Evolutionary conservation across 208 protist genomes (phyloP), one percentile per base, ranked within the genome.

Genomic region (Leishmania gerbilli): DNA sequence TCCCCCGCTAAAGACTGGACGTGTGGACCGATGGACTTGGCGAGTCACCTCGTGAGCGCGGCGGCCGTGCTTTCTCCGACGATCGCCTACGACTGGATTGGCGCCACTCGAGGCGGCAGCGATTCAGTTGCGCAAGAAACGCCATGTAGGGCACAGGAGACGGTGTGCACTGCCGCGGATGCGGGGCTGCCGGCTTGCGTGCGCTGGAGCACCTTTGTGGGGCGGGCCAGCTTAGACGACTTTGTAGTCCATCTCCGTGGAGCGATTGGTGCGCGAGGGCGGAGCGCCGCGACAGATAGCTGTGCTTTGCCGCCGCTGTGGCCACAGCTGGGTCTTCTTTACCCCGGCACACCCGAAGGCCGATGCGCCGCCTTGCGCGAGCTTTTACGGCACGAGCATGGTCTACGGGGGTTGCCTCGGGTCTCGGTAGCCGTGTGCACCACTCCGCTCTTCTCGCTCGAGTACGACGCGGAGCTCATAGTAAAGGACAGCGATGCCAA

Each of bases 71-170:
- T 86, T 17, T 82, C 82, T 2, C 74, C 78, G 5, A 67, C 82
- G 40, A 40, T 86, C 24, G 82, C 82, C 37, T 53, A 76, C 78
- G 72, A 86, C 65, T 86, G 77, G 82, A 64, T 82, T 15, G 82
- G 67, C 21, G 24, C 19, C 7, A 60, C 72, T 5, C 78, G 78
- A 24, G 51, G 72, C 71, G 69, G 37, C 2, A 74, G 72, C 40
- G 31, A 24, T 2, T 6, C 27, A 19, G 0, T 27, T 24, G 13
- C 21, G 7, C 5, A 51, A 15, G 69, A 6, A 51, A 19, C 3
- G 45, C 24, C 6, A 74, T 55, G 17, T 4, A 27, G 47, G n/a
- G 24, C 45, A 19, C 42, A 6, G 27, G 69, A 13, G 69, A 74
- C 45, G 8, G 27, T 34, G 40, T 37, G n/a, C 0, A 5, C 34